Conservation (phyloP, 257 asterid genomes). For the Handroanthus guayacan region DNA sequence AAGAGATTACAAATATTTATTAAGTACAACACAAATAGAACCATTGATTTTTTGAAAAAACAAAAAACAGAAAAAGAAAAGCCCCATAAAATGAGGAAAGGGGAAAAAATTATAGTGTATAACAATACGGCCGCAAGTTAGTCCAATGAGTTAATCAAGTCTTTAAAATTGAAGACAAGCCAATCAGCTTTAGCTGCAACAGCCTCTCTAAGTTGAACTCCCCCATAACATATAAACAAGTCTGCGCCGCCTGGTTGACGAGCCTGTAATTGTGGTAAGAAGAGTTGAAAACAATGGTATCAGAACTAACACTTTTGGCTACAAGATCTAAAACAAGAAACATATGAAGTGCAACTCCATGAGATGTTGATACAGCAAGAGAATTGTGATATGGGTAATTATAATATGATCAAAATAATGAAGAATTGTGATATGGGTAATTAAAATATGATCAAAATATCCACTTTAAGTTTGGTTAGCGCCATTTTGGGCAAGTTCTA, state of each 20-base stretch:
- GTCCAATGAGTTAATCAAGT: constrained; percentile 70
- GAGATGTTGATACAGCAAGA: too few species aligned
- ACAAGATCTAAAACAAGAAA: not conserved
- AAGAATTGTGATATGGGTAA: too few species aligned
- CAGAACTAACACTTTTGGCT: not conserved
- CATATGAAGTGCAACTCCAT: too few species aligned
- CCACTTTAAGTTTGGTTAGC: too few species aligned
- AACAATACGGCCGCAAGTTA: constrained; percentile 33
- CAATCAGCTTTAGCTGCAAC: constrained; percentile 96
- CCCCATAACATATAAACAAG: constrained; percentile 85
- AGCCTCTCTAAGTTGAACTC: constrained; percentile 76
- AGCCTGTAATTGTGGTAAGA: constrained; percentile 54
- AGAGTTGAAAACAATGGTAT: not conserved
- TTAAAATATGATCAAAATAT: too few species aligned
- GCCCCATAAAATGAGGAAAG: not conserved
- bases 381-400: too few species aligned
- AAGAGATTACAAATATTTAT: not conserved
- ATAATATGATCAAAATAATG: too few species aligned
- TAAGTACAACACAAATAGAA: not conserved
- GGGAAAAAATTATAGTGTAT: not conserved
- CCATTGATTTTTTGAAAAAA: not conserved
- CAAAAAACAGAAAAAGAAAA: too few species aligned
- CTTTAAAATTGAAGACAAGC: constrained; percentile 79
- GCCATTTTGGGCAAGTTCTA: too few species aligned
- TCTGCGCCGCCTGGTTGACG: constrained; percentile 92